Percentiles rank a stretch among this genome's conserved stretches.
These are phyloP conservation scores for Cyclotella sp. DNA, from an alignment of 108 stramenopile species.

Conservation along the genomic window DNA sequence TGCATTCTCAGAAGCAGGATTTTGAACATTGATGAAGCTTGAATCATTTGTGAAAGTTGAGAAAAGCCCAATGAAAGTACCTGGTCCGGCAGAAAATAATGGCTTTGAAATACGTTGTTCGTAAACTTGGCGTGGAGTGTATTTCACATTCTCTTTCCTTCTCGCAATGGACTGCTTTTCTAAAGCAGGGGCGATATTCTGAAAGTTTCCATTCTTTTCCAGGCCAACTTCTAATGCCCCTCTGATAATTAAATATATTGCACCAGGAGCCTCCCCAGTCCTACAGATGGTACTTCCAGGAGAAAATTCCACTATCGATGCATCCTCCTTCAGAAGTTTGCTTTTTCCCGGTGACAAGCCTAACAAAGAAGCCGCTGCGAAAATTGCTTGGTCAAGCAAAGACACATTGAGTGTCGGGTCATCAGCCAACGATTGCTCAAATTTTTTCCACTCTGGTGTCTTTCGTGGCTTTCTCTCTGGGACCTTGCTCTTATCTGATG, in stretches of 20 bases:
- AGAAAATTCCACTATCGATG: constrained; percentile 10
- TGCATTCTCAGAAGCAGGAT: constrained; percentile 20
- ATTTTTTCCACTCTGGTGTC: constrained; percentile 18
- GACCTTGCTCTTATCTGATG: background rate
- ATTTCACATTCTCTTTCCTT: constrained; percentile 12
- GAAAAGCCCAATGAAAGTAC: constrained; percentile 46
- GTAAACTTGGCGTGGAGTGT: background rate
- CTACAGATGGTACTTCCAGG: constrained; percentile 8
- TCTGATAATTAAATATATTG: constrained; percentile 26
- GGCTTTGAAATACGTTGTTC: background rate
- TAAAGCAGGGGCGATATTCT: background rate
- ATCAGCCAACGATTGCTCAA: constrained; percentile 18
- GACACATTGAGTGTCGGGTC: background rate
- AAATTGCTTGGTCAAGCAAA: constrained; percentile 15
- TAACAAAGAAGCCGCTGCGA: constrained; percentile 27
- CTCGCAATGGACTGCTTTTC: background rate
- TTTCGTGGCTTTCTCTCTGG: constrained; percentile 14
- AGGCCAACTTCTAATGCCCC: constrained; percentile 29
- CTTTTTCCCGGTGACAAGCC: constrained; percentile 11
- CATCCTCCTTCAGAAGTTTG: constrained; percentile 5
- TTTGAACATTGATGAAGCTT: constrained; percentile 41
- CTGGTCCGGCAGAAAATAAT: constrained; percentile 29
- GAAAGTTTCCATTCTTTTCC: constrained; percentile 11
- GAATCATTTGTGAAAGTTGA: constrained; percentile 54
- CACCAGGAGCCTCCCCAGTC: constrained; percentile 10